A percentile compares a stretch with the other conserved stretches of the same genome.
These are phyloP conservation scores for Oryza rufipogon DNA, from an alignment of 176 grass and related monocot species.

Conservation along the genomic window DNA sequence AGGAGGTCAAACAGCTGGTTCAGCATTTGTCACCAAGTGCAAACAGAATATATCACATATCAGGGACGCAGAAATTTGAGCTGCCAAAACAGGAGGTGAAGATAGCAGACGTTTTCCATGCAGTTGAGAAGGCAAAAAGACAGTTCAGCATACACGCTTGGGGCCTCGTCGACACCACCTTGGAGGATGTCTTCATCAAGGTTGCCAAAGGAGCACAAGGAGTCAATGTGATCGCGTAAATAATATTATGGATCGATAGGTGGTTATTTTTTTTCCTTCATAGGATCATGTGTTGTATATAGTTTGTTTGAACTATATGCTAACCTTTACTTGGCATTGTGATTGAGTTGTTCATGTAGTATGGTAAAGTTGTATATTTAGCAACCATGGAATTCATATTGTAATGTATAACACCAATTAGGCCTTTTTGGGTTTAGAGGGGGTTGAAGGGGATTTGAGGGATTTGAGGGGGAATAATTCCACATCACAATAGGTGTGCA, in stretches of 20 bases:
- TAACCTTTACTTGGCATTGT: conserved; percentile 1
- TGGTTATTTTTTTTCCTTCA: not conserved
- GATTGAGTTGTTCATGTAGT: conserved; percentile 24
- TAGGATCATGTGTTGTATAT: conserved; percentile 16
- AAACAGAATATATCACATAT: conserved; percentile 61
- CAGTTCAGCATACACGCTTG: conserved; percentile 53
- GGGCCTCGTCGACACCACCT: conserved; percentile 60
- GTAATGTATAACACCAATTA: not conserved
- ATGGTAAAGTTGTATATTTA: not conserved
- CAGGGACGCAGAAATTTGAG: conserved; percentile 67
- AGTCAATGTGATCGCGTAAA: conserved; percentile 29
- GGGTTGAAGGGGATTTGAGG: too few species aligned
- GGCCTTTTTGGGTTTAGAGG: too few species aligned
- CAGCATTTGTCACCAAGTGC: conserved; percentile 43
- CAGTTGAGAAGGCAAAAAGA: conserved; percentile 46
- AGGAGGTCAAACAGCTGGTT: conserved; percentile 53
- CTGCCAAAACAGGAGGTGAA: conserved; percentile 61
- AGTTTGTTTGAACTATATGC: not conserved
- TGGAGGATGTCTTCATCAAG: conserved; percentile 68
- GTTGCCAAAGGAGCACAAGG: conserved; percentile 53
- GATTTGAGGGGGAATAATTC: too few species aligned
- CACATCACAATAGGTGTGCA: too few species aligned
- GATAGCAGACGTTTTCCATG: conserved; percentile 55
- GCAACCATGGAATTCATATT: not conserved
- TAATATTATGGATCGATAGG: not conserved